Conservation (phyloP, 192 early-diverging fungal species). For the Umbelopsis ramanniana region DNA sequence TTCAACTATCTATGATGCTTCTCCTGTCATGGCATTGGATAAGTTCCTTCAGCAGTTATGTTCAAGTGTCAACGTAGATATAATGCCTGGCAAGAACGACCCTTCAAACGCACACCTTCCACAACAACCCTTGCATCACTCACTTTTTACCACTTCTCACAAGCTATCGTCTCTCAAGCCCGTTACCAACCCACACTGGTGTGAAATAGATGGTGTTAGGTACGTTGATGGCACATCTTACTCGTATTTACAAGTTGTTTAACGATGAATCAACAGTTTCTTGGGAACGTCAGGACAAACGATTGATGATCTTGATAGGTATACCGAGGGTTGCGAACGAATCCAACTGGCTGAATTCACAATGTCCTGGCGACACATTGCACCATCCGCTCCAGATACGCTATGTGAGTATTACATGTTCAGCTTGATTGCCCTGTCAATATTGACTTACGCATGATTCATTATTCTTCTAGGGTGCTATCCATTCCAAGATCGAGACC, state of each 20-base stretch:
- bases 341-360: constrained; percentile 75
- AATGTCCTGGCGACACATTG: constrained; percentile 85
- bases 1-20: constrained; percentile 46
- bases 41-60: constrained; percentile 66
- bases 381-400: constrained; percentile 94
- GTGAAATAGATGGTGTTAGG: constrained; percentile 67
- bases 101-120: constrained; percentile 81
- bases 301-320: constrained; percentile 84
- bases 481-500: constrained; percentile 86
- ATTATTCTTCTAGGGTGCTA: constrained; percentile 73
- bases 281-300: constrained; percentile 88
- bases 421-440: not conserved
- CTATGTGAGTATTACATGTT: constrained; percentile 64
- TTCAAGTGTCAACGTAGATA: constrained; percentile 63
- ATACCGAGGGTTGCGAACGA: constrained; percentile 57
- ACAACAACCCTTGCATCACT: constrained; percentile 81
- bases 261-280: constrained; percentile 47
- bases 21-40: constrained; percentile 65
- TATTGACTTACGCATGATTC: too few relatives aligned
- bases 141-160: constrained; percentile 68
- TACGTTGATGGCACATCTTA: constrained; percentile 37
- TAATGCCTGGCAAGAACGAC: constrained; percentile 85
- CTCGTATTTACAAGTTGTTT: not conserved
- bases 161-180: constrained; percentile 65
- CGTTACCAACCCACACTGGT: constrained; percentile 84